Conservation (phyloP, 106 monocot genomes). For the Narthecium ossifragum region DNA sequence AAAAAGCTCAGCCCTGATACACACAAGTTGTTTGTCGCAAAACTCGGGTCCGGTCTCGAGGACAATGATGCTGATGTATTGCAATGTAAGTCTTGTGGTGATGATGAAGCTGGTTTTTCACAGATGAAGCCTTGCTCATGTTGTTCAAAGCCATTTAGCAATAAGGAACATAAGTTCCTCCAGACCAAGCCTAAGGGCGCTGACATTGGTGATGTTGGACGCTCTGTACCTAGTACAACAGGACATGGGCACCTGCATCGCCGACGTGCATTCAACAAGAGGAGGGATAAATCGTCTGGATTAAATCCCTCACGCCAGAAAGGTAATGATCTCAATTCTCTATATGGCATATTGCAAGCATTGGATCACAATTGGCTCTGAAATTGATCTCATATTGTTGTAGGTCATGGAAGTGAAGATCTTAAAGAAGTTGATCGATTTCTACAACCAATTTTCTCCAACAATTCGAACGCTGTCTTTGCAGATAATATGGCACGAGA, state of each 20-base stretch:
- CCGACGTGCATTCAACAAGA: slow-evolving; percentile 4
- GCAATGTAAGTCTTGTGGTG: neutral
- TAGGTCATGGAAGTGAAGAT: slow-evolving; percentile 6
- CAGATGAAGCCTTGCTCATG: slow-evolving; percentile 26
- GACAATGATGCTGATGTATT: neutral
- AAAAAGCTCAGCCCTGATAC: neutral
- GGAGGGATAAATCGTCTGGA: slow-evolving; percentile 1
- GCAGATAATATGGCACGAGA: slow-evolving; percentile 19
- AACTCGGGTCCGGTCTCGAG: neutral
- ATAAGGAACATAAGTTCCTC: neutral
- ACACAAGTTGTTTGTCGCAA: neutral
- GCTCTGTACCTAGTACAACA: neutral
- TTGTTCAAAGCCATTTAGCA: slow-evolving; percentile 18
- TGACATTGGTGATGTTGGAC: neutral
- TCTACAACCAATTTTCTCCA: too few species aligned
- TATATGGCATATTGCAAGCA: slow-evolving; percentile 32
- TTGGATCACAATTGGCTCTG: slow-evolving; percentile 37
- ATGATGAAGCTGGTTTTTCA: slow-evolving; percentile 7
- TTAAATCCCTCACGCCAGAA: neutral
- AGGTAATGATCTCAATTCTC: slow-evolving; percentile 5
- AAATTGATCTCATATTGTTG: slow-evolving; percentile 27
- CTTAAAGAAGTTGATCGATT: slow-evolving; percentile 14
- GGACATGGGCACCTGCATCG: neutral
- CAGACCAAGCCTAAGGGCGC: slow-evolving; percentile 2
- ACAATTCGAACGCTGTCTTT: too few species aligned